Evolutionary conservation across 805 yeast genomes (phyloP).

Genomic region (Metschnikowia borealis): DNA sequence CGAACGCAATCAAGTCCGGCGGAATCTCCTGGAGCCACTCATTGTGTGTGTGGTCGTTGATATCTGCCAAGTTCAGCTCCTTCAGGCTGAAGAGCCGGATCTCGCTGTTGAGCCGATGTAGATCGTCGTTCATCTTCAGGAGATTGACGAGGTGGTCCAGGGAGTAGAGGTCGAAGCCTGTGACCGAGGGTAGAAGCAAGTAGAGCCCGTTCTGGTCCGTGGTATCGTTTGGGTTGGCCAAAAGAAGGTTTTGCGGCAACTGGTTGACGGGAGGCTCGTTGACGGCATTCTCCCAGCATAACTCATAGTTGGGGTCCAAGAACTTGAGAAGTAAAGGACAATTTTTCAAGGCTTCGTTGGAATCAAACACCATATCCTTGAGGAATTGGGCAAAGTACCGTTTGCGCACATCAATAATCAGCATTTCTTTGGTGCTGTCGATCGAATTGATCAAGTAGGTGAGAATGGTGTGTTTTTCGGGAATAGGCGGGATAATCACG

Average conservation of each 20-base stretch:
- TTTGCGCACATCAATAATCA: constrained; percentile 46
- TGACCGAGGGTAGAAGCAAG: constrained; percentile 42
- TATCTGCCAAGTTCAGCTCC: constrained; percentile 12
- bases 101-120: constrained; percentile 31
- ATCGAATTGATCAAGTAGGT: constrained; percentile 39
- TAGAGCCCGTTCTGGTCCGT: constrained; percentile 52
- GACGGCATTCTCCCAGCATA: constrained; percentile 49
- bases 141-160: constrained; percentile 31
- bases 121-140: constrained; percentile 33
- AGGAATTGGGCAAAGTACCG: constrained; percentile 44
- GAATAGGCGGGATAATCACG: constrained; percentile 40
- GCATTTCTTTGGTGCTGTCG: constrained; percentile 32
- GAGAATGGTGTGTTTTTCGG: constrained; percentile 46
- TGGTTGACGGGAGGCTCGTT: constrained; percentile 43
- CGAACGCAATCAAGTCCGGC: constrained; percentile 28
- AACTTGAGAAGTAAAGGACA: constrained; percentile 44
- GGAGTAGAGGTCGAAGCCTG: constrained; percentile 33
- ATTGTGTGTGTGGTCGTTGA: constrained; percentile 15
- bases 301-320: constrained; percentile 47
- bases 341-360: constrained; percentile 25
- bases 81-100: constrained; percentile 27
- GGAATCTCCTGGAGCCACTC: constrained; percentile 22
- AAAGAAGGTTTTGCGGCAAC: constrained; percentile 45
- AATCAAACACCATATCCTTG: constrained; percentile 33
- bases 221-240: constrained; percentile 50